A percentile compares a stretch with the other conserved stretches of the same genome.
These are phyloP conservation scores for Tephrocybe sp. DNA, from an alignment of 768 basidiomycete genomes.

Conservation along the genomic window DNA sequence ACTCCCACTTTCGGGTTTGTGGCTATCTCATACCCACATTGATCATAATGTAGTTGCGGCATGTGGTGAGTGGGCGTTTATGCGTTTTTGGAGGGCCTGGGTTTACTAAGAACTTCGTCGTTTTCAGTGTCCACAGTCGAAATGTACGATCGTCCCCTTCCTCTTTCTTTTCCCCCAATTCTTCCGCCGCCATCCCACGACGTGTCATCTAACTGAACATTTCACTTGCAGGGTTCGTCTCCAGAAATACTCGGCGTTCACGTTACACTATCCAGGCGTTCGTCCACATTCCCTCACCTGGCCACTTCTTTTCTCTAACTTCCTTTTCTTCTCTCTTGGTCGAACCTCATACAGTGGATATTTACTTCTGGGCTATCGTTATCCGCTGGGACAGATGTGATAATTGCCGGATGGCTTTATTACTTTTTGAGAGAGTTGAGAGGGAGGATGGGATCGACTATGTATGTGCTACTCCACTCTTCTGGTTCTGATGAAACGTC, in stretches of 20 bases:
- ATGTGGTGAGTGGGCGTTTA: slow-evolving; percentile 14
- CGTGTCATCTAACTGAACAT: too few species aligned
- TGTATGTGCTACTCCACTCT: slow-evolving; percentile 21
- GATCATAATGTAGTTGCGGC: slow-evolving; percentile 18
- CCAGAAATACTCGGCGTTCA: slow-evolving; percentile 15
- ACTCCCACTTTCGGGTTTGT: neutral
- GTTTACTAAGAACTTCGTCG: too few species aligned
- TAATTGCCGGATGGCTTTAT: slow-evolving; percentile 36
- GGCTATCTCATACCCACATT: neutral
- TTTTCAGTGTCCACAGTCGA: slow-evolving; percentile 22
- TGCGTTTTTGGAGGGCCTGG: neutral
- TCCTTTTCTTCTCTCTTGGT: neutral
- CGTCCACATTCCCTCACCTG: too few species aligned
- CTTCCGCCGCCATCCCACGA: neutral
- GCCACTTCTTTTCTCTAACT: too few species aligned
- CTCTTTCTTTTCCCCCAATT: neutral
- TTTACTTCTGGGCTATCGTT: slow-evolving; percentile 41
- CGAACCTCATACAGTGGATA: slow-evolving; percentile 28
- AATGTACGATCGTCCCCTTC: too few species aligned
- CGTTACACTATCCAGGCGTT: slow-evolving; percentile 19
- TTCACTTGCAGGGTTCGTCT: slow-evolving; percentile 14
- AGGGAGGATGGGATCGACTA: slow-evolving; percentile 23
- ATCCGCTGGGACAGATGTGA: slow-evolving; percentile 36
- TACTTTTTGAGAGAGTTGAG: slow-evolving; percentile 33
- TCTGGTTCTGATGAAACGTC: too few species aligned